These are phyloP conservation scores for Fusarium pseudoanthophilum DNA, from an alignment of 2,329 filamentous ascomycete species.

Conservation along the genomic window DNA sequence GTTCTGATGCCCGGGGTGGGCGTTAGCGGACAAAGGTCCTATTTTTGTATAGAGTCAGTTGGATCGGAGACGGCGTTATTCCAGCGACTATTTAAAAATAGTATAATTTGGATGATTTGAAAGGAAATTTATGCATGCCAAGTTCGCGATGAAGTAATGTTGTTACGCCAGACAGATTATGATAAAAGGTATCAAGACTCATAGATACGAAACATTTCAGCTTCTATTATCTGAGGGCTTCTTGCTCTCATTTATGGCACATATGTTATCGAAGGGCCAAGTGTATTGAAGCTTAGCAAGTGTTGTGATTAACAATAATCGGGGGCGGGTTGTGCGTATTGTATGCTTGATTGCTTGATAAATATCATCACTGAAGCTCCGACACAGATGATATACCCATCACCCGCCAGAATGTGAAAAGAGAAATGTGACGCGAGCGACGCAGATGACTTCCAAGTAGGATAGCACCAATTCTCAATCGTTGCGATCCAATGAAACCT, in stretches of 20 bases:
- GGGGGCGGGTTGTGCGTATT: not conserved
- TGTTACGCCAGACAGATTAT: not conserved
- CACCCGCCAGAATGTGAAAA: not conserved
- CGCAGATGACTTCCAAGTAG: not conserved
- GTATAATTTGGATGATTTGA: constrained; percentile 29
- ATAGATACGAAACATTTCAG: not conserved
- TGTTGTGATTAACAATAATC: not conserved
- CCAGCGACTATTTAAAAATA: constrained; percentile 33
- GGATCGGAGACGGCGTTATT: constrained; percentile 38
- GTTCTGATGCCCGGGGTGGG: constrained; percentile 29
- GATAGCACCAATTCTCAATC: not conserved
- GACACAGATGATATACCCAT: not conserved
- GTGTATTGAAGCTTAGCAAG: not conserved
- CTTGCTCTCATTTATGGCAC: too few relatives aligned
- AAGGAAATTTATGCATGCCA: not conserved
- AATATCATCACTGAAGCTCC: not conserved
- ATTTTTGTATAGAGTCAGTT: constrained; percentile 41
- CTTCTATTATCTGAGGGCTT: not conserved
- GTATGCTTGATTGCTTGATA: not conserved
- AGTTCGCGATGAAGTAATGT: not conserved
- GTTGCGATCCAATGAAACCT: not conserved
- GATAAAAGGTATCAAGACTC: not conserved
- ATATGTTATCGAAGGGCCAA: not conserved
- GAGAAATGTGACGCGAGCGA: not conserved
- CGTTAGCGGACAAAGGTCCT: constrained; percentile 19